Evolutionary conservation across 768 basidiomycete species (phyloP).

Genomic region (Suillus alpinus): DNA sequence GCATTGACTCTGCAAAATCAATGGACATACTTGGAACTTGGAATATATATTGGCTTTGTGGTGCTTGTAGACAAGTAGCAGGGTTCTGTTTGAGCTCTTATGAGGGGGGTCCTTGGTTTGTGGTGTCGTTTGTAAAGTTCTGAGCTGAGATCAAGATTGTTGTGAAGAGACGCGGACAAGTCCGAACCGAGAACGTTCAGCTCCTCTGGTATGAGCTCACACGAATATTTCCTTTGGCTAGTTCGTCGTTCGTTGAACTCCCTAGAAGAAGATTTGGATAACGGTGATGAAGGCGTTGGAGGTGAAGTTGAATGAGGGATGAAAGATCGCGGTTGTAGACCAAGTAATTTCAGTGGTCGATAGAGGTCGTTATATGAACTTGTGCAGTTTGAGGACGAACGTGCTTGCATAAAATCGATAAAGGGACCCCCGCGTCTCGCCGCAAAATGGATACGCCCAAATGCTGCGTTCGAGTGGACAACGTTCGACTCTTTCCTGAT

Average conservation of each 20-base stretch:
- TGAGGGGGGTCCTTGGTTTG: conserved; percentile 44
- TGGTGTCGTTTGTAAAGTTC: conserved; percentile 64
- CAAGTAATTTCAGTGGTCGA: conserved; percentile 11
- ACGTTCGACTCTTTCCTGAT: conserved; percentile 6
- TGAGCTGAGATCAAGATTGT: conserved; percentile 31
- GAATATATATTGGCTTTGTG: conserved; percentile 56
- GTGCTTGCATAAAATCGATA: conserved; percentile 31
- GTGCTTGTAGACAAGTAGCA: conserved; percentile 62
- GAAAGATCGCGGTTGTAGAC: conserved; percentile 4
- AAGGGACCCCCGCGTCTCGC: conserved; percentile 9
- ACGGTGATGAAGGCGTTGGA: conserved; percentile 19
- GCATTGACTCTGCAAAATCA: not conserved
- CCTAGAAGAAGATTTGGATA: conserved; percentile 14
- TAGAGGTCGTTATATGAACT: conserved; percentile 16
- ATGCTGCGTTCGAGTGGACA: conserved; percentile 8
- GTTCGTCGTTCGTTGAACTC: conserved; percentile 12
- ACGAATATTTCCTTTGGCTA: conserved; percentile 19
- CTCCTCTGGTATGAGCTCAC: conserved; percentile 33
- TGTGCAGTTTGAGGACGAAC: conserved; percentile 26
- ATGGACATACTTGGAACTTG: conserved; percentile 39
- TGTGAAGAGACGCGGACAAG: conserved; percentile 32
- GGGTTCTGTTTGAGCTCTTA: conserved; percentile 49
- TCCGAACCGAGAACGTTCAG: conserved; percentile 24
- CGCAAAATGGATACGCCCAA: not conserved
- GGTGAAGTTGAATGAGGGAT: conserved; percentile 8